Conservation (phyloP, 176 grass and related monocot species). For the Oryza rufipogon region DNA sequence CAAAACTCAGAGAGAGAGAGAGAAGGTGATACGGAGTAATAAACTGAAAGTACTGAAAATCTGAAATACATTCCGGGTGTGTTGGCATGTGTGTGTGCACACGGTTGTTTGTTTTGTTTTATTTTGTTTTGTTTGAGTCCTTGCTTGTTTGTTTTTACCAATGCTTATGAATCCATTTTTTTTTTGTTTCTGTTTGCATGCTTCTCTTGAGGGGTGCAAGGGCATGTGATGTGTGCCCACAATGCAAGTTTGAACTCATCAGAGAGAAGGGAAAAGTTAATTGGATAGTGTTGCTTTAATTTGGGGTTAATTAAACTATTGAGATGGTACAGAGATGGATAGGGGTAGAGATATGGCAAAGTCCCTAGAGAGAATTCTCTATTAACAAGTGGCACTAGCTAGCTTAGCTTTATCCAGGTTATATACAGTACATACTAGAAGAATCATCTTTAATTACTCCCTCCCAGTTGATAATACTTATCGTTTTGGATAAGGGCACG, state of each 20-base stretch:
- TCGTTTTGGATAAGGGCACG: no score
- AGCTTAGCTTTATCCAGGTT: not conserved
- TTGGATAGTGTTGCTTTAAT: constrained; percentile 14
- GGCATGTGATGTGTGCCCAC: constrained; percentile 30
- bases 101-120: not conserved
- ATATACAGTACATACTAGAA: not conserved
- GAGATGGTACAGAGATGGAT: not conserved
- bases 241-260: not conserved
- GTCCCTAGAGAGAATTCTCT: not conserved
- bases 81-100: no score
- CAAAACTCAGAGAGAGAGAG: not conserved
- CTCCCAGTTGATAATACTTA: no score
- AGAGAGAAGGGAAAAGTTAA: not conserved
- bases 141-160: not conserved
- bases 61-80: not conserved
- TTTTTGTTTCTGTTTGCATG: no score
- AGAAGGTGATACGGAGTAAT: no score
- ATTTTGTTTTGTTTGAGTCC: not conserved
- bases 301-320: constrained; percentile 3
- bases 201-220: not conserved
- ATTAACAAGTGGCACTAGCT: not conserved
- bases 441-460: not conserved
- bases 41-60: not conserved
- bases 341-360: not conserved
- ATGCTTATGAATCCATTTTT: constrained; percentile 20